Evolutionary conservation across 345 rosid genomes (phyloP), one percentile per base, ranked within the genome.

Genomic region (Eucalyptus globulus): DNA sequence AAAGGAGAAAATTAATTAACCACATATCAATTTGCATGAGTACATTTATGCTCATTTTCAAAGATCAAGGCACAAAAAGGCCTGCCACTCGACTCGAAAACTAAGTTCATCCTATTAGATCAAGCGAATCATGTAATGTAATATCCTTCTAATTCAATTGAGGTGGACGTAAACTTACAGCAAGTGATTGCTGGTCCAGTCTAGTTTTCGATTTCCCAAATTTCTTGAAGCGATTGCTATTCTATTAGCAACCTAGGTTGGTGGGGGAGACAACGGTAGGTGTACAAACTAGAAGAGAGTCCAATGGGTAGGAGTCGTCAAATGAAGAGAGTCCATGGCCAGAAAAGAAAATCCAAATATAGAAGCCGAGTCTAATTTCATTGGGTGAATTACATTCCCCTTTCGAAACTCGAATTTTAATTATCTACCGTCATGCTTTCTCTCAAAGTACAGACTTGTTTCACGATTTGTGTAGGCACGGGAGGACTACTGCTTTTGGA

Each of bases 391-490:
- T 67, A 31, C 19, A 14, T 67, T 67, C 11, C 19, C 76, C 37
- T 65, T n/a, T 65, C 19, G 5, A 65, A n/a, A 65, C 76, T 14
- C 11, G 6, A 65, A 14, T 65, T 65, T 65, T 4, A 16, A 67
- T 31, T 31, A 8, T 31, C 22, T 67, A 67, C 80, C 9, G 4
- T 14, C 76, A n/a, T 14, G 21, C 34, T 65, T 65, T 7, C 19
- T 65, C 17, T 65, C 37, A 1, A 0, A 65, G 76, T n/a, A 65
- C 10, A n/a, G 2, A 14, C 37, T 65, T 0, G 1, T 65, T 65
- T 65, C 72, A 12, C 5, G 8, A 3, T 27, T 13, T 60, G 31
- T 60, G 31, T 27, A 11, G 69, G 8, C 69, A 27, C 31, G 2
- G 0, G 69, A 60, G 31, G 27, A 56, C 26, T 9, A 56, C 6